Evolutionary conservation across 306 rosid genomes (phyloP).

Genomic region (Castanea sativa): DNA sequence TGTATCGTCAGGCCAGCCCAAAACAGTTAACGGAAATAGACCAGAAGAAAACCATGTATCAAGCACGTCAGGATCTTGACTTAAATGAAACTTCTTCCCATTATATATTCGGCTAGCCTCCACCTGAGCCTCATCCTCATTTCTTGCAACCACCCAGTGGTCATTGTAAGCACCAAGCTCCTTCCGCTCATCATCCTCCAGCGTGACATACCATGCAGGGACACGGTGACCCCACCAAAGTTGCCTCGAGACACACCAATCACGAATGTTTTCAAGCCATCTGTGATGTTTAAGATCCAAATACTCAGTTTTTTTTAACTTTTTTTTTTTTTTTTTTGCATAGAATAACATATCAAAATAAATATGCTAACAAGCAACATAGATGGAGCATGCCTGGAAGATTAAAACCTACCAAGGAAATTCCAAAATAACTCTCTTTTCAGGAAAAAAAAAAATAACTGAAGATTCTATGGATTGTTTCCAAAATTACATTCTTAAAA

Average conservation of each 20-base stretch:
- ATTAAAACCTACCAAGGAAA: background rate
- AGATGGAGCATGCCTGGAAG: constrained; percentile 10
- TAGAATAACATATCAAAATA: background rate
- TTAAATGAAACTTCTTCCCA: constrained; percentile 63
- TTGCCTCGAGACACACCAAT: constrained; percentile 96
- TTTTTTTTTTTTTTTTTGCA: background rate
- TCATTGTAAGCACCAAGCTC: constrained; percentile 71
- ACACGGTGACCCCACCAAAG: constrained; percentile 99
- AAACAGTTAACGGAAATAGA: constrained; percentile 81
- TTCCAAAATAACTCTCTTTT: background rate
- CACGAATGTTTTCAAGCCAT: constrained; percentile 92
- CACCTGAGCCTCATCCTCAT: constrained; percentile 62
- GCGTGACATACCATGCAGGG: constrained; percentile 87
- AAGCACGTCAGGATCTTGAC: constrained; percentile 91
- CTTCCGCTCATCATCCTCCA: constrained; percentile 64
- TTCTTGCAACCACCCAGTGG: constrained; percentile 89
- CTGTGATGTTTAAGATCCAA: constrained; percentile 38
- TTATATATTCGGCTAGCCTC: constrained; percentile 51
- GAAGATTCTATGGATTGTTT: background rate
- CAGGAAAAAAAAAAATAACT: background rate
- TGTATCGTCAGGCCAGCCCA: constrained; percentile 95
- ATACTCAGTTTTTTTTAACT: background rate
- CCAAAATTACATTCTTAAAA: background rate
- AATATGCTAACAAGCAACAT: background rate
- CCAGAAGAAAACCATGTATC: constrained; percentile 99